Percentiles rank a stretch among this genome's conserved stretches.
These are phyloP conservation scores for Gossypium sturtianum DNA, from an alignment of 345 rosid species.

Conservation along the genomic window DNA sequence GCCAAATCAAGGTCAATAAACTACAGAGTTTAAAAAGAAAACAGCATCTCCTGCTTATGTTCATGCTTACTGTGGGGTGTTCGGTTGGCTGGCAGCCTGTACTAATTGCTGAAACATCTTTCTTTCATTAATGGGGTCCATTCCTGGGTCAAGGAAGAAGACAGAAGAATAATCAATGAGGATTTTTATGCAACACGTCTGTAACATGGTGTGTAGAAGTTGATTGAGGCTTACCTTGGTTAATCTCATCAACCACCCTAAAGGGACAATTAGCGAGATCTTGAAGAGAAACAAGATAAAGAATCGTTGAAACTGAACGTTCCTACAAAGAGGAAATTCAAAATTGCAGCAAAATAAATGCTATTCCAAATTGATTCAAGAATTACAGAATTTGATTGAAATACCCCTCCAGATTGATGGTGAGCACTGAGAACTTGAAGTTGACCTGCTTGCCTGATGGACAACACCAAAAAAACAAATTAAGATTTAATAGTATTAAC, in stretches of 20 bases:
- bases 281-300: constrained; percentile 94
- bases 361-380: constrained; percentile 3
- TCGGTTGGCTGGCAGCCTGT: constrained; percentile 87
- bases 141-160: constrained; percentile 42
- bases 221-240: constrained; percentile 56
- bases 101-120: constrained; percentile 98
- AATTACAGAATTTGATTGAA: not conserved
- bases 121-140: constrained; percentile 94
- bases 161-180: not conserved
- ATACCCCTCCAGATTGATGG: constrained; percentile 97
- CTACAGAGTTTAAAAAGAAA: not conserved
- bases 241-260: constrained; percentile 95
- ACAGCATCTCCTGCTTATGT: not conserved
- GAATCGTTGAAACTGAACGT: constrained; percentile 90
- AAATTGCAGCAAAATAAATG: not conserved
- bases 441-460: constrained; percentile 62
- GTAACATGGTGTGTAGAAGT: not conserved
- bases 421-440: constrained; percentile 93
- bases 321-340: constrained; percentile 34
- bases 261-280: constrained; percentile 96
- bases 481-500: not conserved
- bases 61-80: constrained; percentile 81
- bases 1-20: not conserved
- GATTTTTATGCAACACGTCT: not conserved
- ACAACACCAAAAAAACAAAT: not conserved